Conservation (phyloP, 164 flowering plant genomes). For the Hamamelis virginiana region DNA sequence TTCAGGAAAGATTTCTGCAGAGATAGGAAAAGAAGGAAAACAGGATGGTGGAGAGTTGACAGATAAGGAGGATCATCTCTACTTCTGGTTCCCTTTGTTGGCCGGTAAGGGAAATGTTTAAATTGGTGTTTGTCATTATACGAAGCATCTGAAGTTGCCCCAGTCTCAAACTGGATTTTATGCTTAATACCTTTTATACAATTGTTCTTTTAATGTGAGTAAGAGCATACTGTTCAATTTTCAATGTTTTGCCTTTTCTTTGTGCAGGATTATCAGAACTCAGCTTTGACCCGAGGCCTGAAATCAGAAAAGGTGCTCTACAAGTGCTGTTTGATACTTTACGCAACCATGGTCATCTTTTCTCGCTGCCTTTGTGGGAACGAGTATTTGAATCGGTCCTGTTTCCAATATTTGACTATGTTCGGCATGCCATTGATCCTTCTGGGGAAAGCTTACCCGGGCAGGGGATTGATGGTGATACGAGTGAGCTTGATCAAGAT, state of each 20-base stretch:
- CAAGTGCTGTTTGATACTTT: constrained; percentile 91
- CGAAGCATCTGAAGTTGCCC: constrained; percentile 38
- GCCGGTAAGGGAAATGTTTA: constrained; percentile 65
- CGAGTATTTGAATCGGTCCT: constrained; percentile 91
- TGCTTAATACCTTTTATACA: constrained; percentile 1
- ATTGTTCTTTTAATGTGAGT: not conserved
- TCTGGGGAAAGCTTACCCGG: constrained; percentile 54
- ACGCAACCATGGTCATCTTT: constrained; percentile 90
- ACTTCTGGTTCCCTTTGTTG: constrained; percentile 96
- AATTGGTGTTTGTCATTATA: not conserved
- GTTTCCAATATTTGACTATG: constrained; percentile 96
- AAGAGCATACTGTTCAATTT: not conserved
- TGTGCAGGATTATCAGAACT: constrained; percentile 93
- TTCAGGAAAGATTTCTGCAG: constrained; percentile 43
- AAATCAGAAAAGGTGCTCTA: constrained; percentile 83
- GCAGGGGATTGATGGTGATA: constrained; percentile 50
- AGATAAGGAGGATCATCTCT: constrained; percentile 75
- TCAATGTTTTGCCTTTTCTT: constrained; percentile 2
- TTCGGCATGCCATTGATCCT: constrained; percentile 93
- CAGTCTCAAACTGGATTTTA: not conserved
- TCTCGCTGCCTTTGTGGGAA: constrained; percentile 94
- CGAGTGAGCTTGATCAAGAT: constrained; percentile 81
- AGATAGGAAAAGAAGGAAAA: constrained; percentile 55
- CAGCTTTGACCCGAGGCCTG: constrained; percentile 96
- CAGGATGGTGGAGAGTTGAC: constrained; percentile 49